Percentiles rank a stretch among this genome's conserved stretches.
Evolutionary conservation across 176 grass and related monocot species (phyloP).

Genomic region (Poa annua): DNA sequence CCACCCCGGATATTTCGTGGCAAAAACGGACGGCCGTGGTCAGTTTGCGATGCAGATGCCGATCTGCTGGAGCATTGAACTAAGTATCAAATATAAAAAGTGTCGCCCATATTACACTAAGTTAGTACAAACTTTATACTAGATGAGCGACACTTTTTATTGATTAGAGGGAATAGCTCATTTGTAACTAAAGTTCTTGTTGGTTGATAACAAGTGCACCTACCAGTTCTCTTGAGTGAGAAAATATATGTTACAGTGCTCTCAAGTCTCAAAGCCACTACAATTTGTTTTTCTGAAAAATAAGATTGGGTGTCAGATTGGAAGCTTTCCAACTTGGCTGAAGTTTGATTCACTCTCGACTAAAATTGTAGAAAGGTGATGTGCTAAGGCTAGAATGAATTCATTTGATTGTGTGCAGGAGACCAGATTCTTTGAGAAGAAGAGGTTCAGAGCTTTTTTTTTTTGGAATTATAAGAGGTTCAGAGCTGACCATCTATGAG

Average conservation of each 20-base stretch:
- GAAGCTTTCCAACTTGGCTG: background rate
- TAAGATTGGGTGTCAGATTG: background rate
- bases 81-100: too few relatives aligned
- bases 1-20: too few relatives aligned
- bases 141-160: too few relatives aligned
- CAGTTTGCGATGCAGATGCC: too few relatives aligned
- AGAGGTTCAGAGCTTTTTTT: background rate
- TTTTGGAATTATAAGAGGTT: too few relatives aligned
- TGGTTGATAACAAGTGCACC: background rate
- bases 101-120: too few relatives aligned
- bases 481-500: background rate
- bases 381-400: background rate
- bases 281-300: background rate
- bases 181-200: background rate
- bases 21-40: too few relatives aligned
- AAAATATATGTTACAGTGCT: background rate
- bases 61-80: too few relatives aligned
- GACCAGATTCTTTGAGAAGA: background rate
- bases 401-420: background rate
- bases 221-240: background rate
- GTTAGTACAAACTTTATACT: too few relatives aligned
- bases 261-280: background rate
- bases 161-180: too few relatives aligned
- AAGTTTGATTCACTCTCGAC: background rate
- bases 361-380: background rate